These are phyloP conservation scores for Trichoderma lentiforme DNA, from an alignment of 2,329 filamentous ascomycete species.

Conservation along the genomic window DNA sequence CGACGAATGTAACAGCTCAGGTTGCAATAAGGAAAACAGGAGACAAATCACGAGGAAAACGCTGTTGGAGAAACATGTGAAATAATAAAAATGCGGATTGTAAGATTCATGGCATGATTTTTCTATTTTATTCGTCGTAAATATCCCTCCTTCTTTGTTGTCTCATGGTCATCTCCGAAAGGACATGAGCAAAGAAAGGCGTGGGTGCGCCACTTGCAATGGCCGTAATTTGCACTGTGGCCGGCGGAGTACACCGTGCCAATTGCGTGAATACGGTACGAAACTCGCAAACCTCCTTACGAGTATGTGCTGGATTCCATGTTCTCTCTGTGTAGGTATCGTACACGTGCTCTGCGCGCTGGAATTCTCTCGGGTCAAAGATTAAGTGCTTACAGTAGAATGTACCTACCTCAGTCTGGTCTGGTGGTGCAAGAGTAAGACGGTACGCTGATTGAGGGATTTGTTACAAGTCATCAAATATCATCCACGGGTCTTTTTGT, in stretches of 20 bases:
- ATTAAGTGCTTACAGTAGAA: slow-evolving; percentile 2
- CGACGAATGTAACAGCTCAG: neutral
- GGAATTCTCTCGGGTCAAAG: neutral
- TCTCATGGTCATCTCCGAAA: slow-evolving; percentile 12
- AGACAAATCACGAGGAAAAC: neutral
- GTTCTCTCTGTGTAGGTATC: neutral
- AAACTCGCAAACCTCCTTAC: neutral
- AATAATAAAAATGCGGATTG: neutral
- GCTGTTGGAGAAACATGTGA: neutral
- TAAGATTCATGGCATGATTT: slow-evolving; percentile 8
- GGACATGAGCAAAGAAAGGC: neutral
- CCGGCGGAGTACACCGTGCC: slow-evolving; percentile 4
- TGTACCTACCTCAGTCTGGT: neutral
- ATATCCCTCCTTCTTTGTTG: neutral
- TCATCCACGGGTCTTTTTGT: neutral
- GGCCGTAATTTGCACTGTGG: neutral
- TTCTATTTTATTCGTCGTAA: neutral
- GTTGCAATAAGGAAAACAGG: neutral
- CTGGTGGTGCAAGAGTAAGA: neutral
- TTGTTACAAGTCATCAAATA: neutral
- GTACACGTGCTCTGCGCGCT: neutral
- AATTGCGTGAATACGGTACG: neutral
- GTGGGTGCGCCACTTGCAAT: neutral
- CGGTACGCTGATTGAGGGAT: neutral
- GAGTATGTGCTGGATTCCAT: too few species aligned